These are phyloP conservation scores for Stereum hirsutum DNA, from an alignment of 1,284 basidiomycete genomes.

Conservation along the genomic window DNA sequence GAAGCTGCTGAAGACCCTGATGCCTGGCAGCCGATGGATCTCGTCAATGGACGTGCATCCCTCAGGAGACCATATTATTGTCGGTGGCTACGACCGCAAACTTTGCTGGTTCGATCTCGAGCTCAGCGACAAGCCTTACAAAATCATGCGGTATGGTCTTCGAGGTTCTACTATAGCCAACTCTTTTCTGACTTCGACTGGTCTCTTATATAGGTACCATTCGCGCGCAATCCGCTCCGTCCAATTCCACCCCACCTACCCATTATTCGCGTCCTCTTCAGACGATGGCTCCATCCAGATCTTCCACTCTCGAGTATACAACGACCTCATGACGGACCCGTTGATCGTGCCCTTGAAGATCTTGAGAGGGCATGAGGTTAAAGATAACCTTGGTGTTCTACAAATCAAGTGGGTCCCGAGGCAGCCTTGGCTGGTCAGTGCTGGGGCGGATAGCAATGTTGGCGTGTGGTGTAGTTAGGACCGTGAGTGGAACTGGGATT, in stretches of 20 bases:
- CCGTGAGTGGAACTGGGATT: too few relatives aligned
- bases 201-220: slow-evolving; percentile 59
- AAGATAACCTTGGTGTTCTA: slow-evolving; percentile 85
- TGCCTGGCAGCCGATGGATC: slow-evolving; percentile 94
- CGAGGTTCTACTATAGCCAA: neutral
- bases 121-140: slow-evolving; percentile 92
- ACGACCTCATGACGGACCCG: slow-evolving; percentile 91
- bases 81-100: slow-evolving; percentile 96
- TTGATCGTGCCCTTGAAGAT: slow-evolving; percentile 97
- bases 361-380: slow-evolving; percentile 80
- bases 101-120: slow-evolving; percentile 99
- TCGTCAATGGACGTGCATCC: slow-evolving; percentile 95
- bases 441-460: slow-evolving; percentile 88
- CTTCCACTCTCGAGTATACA: slow-evolving; percentile 93
- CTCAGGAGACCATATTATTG: slow-evolving; percentile 90
- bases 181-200: neutral
- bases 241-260: slow-evolving; percentile 90
- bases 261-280: slow-evolving; percentile 91
- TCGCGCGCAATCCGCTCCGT: slow-evolving; percentile 86
- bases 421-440: slow-evolving; percentile 91
- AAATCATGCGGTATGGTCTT: slow-evolving; percentile 71
- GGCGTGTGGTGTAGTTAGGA: slow-evolving; percentile 77
- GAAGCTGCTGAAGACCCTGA: slow-evolving; percentile 86
- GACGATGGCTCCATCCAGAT: slow-evolving; percentile 97
- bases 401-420: slow-evolving; percentile 84